Evolutionary conservation across 179 eudicot genomes (phyloP).

Genomic region (Spergularia azorica): DNA sequence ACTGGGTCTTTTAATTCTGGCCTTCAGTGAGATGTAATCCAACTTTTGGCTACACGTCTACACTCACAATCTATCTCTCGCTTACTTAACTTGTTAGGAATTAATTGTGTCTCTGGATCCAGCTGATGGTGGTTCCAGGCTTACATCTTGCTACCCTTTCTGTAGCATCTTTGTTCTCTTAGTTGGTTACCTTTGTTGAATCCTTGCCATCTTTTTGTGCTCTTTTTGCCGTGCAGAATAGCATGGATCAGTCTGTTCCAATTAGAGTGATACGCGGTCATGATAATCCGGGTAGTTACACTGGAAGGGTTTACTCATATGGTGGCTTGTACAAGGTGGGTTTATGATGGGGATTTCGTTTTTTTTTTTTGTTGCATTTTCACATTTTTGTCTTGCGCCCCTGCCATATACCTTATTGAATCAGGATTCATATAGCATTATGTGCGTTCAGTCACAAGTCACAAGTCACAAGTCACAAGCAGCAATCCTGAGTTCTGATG

Average conservation of each 20-base stretch:
- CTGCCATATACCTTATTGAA: not conserved
- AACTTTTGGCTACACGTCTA: too few species aligned
- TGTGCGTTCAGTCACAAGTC: not conserved
- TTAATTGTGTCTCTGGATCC: not conserved
- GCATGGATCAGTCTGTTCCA: constrained; percentile 44
- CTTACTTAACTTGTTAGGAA: not conserved
- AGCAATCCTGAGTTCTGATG: too few species aligned
- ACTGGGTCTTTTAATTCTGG: too few species aligned
- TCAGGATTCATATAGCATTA: not conserved
- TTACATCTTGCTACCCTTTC: not conserved
- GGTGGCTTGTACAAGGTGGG: constrained; percentile 48
- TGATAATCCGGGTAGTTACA: constrained; percentile 17
- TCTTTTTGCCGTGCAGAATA: constrained; percentile 32
- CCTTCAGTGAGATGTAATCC: too few species aligned
- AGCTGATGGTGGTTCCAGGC: not conserved
- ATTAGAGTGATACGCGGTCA: constrained; percentile 44
- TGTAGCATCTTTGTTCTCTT: not conserved
- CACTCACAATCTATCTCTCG: not conserved
- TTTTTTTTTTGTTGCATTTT: not conserved
- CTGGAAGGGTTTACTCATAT: constrained; percentile 35
- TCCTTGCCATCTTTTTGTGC: not conserved
- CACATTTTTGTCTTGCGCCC: not conserved
- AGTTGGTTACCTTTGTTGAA: not conserved
- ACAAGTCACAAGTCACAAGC: not conserved
- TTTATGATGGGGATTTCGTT: not conserved